Evolutionary conservation across 2,329 filamentous ascomycete species (phyloP).

Genomic region (Amauroascus verrucosus): DNA sequence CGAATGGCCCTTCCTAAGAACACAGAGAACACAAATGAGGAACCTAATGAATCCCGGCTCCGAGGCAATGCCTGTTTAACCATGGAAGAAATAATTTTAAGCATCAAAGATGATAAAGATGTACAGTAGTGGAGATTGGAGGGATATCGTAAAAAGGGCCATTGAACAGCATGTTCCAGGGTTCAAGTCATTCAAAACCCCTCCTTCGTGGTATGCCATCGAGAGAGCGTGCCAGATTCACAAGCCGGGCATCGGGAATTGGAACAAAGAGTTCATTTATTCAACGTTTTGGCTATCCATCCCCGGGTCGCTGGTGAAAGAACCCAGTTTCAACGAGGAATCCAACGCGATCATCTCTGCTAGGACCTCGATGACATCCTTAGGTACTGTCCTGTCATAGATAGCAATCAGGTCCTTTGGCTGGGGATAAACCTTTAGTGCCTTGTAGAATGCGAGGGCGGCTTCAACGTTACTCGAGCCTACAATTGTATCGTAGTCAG

Average conservation of each 20-base stretch:
- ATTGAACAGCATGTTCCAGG: background rate
- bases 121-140: conserved; percentile 8
- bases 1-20: background rate
- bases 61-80: background rate
- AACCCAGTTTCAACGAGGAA: conserved; percentile 55
- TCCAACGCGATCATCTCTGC: conserved; percentile 98
- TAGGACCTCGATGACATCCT: conserved; percentile 91
- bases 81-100: background rate
- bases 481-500: conserved; percentile 15
- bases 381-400: conserved; percentile 97
- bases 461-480: conserved; percentile 55
- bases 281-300: conserved; percentile 19
- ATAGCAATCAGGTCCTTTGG: conserved; percentile 87
- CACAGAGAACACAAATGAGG: background rate
- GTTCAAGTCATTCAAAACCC: background rate
- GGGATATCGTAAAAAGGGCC: background rate
- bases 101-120: background rate
- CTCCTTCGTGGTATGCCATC: background rate
- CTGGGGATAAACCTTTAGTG: conserved; percentile 93
- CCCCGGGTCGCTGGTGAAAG: conserved; percentile 29
- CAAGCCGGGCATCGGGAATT: background rate
- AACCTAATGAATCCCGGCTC: background rate
- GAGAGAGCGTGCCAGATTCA: background rate
- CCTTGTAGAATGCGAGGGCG: conserved; percentile 94
- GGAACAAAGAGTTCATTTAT: background rate